A percentile compares a stretch with the other conserved stretches of the same genome.
Conservation (phyloP, 2,329 filamentous ascomycete species). For the Tolypocladium album region DNA sequence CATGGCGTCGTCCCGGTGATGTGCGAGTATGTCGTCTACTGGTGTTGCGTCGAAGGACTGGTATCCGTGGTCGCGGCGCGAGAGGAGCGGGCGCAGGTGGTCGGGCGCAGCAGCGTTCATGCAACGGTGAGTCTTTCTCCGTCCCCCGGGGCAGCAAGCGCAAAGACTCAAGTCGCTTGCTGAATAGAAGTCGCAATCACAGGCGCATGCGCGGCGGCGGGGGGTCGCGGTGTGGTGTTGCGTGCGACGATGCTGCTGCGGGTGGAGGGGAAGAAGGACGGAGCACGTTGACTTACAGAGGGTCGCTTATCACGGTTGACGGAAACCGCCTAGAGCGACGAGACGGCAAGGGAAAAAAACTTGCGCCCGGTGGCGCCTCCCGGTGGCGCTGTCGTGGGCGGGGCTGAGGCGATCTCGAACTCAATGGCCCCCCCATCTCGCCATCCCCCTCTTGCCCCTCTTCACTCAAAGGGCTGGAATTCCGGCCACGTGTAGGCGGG, state of each 20-base stretch:
- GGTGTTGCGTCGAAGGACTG: background rate
- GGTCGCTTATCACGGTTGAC: background rate
- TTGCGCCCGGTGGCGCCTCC: background rate
- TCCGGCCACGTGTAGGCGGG: background rate
- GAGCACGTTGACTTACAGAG: no score
- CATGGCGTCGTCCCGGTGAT: background rate
- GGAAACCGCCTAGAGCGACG: no score
- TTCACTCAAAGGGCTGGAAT: background rate
- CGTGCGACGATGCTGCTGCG: background rate
- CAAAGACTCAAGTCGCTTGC: conserved; percentile 60
- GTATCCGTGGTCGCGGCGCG: background rate
- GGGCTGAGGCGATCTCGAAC: background rate
- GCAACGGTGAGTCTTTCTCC: conserved; percentile 43
- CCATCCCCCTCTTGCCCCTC: no score
- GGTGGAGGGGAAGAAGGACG: background rate
- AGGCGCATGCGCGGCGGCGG: conserved; percentile 27
- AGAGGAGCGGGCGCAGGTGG: background rate
- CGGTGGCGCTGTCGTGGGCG: background rate
- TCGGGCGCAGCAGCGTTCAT: background rate
- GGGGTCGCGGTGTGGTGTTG: background rate
- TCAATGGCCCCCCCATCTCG: no score
- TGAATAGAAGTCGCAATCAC: conserved; percentile 19
- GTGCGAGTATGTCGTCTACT: background rate
- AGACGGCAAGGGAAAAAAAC: background rate
- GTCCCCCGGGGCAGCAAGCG: conserved; percentile 44